These are phyloP conservation scores for Medicago truncatula DNA, from an alignment of 306 rosid species.

Conservation along the genomic window MtrunA17r5.0-ANR NC_053042.1:46421501-46422000, in stretches of 20 bases:
- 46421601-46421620: conserved; percentile 15
- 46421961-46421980: conserved; percentile 43
- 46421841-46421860: conserved; percentile 68
- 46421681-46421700: conserved; percentile 70
- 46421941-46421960: conserved; percentile 62
- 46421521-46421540: background rate
- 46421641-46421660: conserved; percentile 22
- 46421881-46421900: conserved; percentile 86
- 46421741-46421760: conserved; percentile 78
- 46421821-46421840: conserved; percentile 44
- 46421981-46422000: conserved; percentile 18
- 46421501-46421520: background rate
- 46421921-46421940: conserved; percentile 59
- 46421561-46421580: conserved; percentile 5
- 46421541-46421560: conserved; percentile 10
- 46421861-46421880: conserved; percentile 67
- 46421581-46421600: conserved; percentile 27
- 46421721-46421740: conserved; percentile 86
- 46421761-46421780: conserved; percentile 62
- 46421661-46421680: conserved; percentile 68
- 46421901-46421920: conserved; percentile 74
- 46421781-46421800: conserved; percentile 78
- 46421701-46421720: conserved; percentile 88
- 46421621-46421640: background rate
- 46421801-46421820: conserved; percentile 60